Percentiles rank a stretch among this genome's conserved stretches.
Conservation (phyloP, 2,329 filamentous ascomycete genomes). For the Clathrospora elynae region DNA sequence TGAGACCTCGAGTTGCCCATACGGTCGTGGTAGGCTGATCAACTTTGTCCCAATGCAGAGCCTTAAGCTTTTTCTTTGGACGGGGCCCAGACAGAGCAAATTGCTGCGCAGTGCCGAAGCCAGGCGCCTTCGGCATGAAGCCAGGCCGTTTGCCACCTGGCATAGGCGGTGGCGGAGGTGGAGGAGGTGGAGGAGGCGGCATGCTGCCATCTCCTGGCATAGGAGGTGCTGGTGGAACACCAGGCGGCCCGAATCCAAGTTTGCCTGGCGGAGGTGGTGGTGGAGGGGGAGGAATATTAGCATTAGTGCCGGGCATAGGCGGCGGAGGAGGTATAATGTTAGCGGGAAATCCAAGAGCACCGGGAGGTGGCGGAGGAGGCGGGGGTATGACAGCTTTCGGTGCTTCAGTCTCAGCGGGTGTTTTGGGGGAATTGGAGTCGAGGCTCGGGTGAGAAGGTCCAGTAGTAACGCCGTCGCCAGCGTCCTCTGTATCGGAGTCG, state of each 20-base stretch:
- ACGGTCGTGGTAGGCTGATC: slow-evolving; percentile 89
- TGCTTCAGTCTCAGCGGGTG: slow-evolving; percentile 63
- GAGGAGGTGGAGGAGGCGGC: slow-evolving; percentile 54
- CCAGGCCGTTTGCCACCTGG: slow-evolving; percentile 66
- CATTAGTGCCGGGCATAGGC: slow-evolving; percentile 54
- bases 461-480: slow-evolving; percentile 70
- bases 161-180: slow-evolving; percentile 64
- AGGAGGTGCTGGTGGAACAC: slow-evolving; percentile 55
- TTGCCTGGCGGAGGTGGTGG: slow-evolving; percentile 57
- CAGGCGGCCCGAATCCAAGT: slow-evolving; percentile 46
- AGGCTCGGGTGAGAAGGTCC: slow-evolving; percentile 76
- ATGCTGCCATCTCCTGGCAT: slow-evolving; percentile 54
- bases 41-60: slow-evolving; percentile 98
- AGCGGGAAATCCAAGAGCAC: slow-evolving; percentile 45
- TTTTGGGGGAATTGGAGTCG: slow-evolving; percentile 71
- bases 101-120: slow-evolving; percentile 59
- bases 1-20: slow-evolving; percentile 86
- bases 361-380: slow-evolving; percentile 53
- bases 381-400: slow-evolving; percentile 50
- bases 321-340: slow-evolving; percentile 52
- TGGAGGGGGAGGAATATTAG: slow-evolving; percentile 53
- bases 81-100: slow-evolving; percentile 78
- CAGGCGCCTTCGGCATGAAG: slow-evolving; percentile 69
- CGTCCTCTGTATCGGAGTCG: slow-evolving; percentile 72
- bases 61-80: slow-evolving; percentile 99